These are phyloP conservation scores for Thinopyrum elongatum DNA, from an alignment of 176 grass and related monocot genomes.

Conservation along the genomic window DNA sequence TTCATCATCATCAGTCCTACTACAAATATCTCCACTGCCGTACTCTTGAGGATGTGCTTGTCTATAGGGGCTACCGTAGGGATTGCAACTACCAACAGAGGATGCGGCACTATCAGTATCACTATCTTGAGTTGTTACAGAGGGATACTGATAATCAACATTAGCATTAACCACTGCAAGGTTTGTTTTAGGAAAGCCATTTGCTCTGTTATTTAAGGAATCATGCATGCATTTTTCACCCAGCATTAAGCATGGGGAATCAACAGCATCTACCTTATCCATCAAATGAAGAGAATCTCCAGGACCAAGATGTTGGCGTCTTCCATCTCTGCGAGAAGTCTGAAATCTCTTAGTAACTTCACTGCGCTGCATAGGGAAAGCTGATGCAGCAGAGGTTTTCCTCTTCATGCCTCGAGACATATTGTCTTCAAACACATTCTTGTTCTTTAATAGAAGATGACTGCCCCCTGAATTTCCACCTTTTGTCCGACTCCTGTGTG, in stretches of 20 bases:
- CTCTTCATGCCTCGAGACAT: conserved; percentile 52
- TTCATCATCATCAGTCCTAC: conserved; percentile 49
- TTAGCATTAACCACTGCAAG: conserved; percentile 12
- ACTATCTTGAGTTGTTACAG: conserved; percentile 39
- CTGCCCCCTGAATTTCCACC: conserved; percentile 34
- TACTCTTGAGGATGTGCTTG: conserved; percentile 32
- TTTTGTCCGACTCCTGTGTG: conserved; percentile 32
- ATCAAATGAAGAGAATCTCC: conserved; percentile 36
- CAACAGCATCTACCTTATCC: conserved; percentile 83
- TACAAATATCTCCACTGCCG: conserved; percentile 39
- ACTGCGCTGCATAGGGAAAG: conserved; percentile 25
- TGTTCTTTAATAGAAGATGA: conserved; percentile 34
- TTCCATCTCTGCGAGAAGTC: conserved; percentile 33
- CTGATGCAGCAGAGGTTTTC: conserved; percentile 35
- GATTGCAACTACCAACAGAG: conserved; percentile 87
- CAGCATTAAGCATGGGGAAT: conserved; percentile 55
- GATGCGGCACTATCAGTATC: conserved; percentile 61
- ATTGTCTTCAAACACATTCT: conserved; percentile 40
- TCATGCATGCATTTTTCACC: conserved; percentile 50
- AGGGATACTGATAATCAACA: conserved; percentile 26
- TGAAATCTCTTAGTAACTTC: conserved; percentile 45
- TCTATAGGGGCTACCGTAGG: conserved; percentile 40
- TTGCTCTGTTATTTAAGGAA: conserved; percentile 48
- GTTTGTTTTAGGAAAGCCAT: conserved; percentile 40
- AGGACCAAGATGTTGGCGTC: conserved; percentile 22